phyloP scores from a whole-genome alignment of 768 basidiomycete genomes.

The Trichaptum fuscoviolaceum region DNA sequence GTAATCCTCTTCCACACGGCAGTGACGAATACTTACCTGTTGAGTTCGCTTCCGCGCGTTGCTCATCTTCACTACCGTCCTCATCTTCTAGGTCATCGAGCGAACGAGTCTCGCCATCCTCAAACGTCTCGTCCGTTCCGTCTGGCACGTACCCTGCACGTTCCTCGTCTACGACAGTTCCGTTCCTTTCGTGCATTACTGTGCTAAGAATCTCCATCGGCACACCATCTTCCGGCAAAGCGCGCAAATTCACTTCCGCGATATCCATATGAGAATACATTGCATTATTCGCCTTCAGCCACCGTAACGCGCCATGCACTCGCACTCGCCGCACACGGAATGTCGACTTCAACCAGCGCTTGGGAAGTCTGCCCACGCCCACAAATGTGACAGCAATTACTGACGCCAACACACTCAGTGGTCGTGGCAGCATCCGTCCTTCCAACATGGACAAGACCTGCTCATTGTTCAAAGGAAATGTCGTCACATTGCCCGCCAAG shows the following conservation, averaged over 20 bases:
- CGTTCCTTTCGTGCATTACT: conserved; percentile 17
- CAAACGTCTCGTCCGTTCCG: conserved; percentile 13
- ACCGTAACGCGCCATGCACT: conserved; percentile 27
- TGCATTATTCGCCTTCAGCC: conserved; percentile 32
- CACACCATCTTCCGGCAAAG: conserved; percentile 29
- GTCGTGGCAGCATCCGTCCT: conserved; percentile 30
- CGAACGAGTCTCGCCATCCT: too few species aligned
- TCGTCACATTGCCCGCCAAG: conserved; percentile 32
- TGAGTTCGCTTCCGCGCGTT: too few species aligned
- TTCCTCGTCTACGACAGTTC: conserved; percentile 19
- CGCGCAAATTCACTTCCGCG: conserved; percentile 10
- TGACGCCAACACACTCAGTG: conserved; percentile 23
- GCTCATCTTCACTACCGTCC: too few species aligned
- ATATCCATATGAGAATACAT: conserved; percentile 26
- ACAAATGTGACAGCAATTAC: conserved; percentile 32
- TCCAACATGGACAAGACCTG: conserved; percentile 28
- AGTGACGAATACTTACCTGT: too few species aligned
- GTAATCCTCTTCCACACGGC: too few species aligned
- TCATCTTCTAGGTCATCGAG: too few species aligned
- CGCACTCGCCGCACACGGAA: conserved; percentile 28
- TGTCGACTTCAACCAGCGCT: conserved; percentile 21
- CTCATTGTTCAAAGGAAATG: conserved; percentile 22
- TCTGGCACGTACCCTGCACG: conserved; percentile 25
- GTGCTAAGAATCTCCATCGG: conserved; percentile 23
- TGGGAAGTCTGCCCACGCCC: conserved; percentile 23